Percentiles rank a stretch among this genome's conserved stretches.
Conservation (phyloP, 129 eudicot genomes). For the Flaveria ramosissima region DNA sequence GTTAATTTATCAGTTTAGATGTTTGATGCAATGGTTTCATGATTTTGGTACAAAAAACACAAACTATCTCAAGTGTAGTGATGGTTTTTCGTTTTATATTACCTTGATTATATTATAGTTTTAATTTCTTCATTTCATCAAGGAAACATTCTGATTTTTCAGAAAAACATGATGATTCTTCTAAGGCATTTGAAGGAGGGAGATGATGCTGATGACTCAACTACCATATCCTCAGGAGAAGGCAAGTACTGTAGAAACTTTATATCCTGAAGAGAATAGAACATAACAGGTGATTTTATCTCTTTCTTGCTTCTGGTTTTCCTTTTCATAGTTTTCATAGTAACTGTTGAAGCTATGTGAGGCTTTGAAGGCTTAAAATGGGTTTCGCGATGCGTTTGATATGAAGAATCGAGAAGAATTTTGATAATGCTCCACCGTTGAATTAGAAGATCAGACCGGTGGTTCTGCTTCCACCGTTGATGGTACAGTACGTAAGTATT, state of each 20-base stretch:
- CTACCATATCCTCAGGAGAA: slow-evolving; percentile 36
- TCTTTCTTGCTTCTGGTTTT: too few species aligned
- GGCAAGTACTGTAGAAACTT: slow-evolving; percentile 34
- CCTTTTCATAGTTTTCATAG: too few species aligned
- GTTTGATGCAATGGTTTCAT: too few species aligned
- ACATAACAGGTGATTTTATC: not conserved
- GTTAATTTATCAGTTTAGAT: not conserved
- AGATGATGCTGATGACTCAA: not conserved
- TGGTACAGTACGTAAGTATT: too few species aligned
- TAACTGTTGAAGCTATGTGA: too few species aligned
- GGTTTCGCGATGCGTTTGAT: too few species aligned
- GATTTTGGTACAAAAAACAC: not conserved
- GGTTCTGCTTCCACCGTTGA: not conserved
- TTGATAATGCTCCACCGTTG: too few species aligned
- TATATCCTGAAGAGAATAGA: slow-evolving; percentile 8
- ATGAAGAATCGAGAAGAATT: too few species aligned
- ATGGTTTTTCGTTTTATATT: not conserved
- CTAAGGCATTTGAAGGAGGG: slow-evolving; percentile 33
- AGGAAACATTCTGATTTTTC: not conserved
- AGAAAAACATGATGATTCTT: slow-evolving; percentile 34
- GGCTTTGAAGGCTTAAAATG: too few species aligned
- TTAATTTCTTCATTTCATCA: slow-evolving; percentile 31
- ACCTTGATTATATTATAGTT: slow-evolving; percentile 1
- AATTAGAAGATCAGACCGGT: too few species aligned
- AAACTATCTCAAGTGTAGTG: not conserved